phyloP scores from a whole-genome alignment of 164 flowering plant species.

The Berberis vulgaris region DNA sequence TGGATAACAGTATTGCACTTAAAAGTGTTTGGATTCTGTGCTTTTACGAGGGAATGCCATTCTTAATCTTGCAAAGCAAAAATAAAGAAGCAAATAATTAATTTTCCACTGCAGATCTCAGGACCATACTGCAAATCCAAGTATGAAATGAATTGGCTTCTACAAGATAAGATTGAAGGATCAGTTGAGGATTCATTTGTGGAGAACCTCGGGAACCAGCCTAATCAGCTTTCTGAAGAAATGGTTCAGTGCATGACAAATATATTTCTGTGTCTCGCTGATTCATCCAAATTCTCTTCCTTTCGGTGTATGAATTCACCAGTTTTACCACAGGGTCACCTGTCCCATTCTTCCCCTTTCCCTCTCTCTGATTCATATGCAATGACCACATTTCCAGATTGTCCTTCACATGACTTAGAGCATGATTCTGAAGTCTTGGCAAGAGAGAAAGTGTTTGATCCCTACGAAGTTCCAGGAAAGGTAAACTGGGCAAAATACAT shows the following conservation, averaged over 20 bases:
- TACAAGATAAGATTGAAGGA: slow-evolving; percentile 1
- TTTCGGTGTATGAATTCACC: slow-evolving; percentile 19
- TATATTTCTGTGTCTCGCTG: slow-evolving; percentile 29
- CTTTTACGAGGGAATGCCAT: too few species aligned
- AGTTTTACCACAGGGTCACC: slow-evolving; percentile 25
- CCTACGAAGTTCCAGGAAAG: slow-evolving; percentile 30
- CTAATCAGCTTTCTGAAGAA: slow-evolving; percentile 38
- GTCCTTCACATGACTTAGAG: slow-evolving; percentile 11
- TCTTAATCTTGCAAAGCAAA: too few species aligned
- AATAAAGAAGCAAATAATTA: background rate
- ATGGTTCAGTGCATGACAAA: slow-evolving; percentile 43
- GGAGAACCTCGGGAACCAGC: slow-evolving; percentile 25
- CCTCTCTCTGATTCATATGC: slow-evolving; percentile 25
- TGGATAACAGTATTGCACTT: too few species aligned
- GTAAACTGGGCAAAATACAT: slow-evolving; percentile 19
- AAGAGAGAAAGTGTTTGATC: slow-evolving; percentile 20
- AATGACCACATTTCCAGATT: slow-evolving; percentile 5
- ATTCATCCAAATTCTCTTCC: slow-evolving; percentile 27
- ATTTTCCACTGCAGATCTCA: slow-evolving; percentile 11
- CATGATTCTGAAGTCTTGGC: slow-evolving; percentile 4
- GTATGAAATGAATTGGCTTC: slow-evolving; percentile 6
- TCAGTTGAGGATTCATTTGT: slow-evolving; percentile 9
- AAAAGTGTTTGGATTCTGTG: too few species aligned
- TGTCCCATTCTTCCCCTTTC: slow-evolving; percentile 24
- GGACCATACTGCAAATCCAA: slow-evolving; percentile 5